Evolutionary conservation across 2,329 filamentous ascomycete genomes (phyloP), one percentile per base, ranked within the genome.

Genomic region (Aureobasidium sp.): DNA sequence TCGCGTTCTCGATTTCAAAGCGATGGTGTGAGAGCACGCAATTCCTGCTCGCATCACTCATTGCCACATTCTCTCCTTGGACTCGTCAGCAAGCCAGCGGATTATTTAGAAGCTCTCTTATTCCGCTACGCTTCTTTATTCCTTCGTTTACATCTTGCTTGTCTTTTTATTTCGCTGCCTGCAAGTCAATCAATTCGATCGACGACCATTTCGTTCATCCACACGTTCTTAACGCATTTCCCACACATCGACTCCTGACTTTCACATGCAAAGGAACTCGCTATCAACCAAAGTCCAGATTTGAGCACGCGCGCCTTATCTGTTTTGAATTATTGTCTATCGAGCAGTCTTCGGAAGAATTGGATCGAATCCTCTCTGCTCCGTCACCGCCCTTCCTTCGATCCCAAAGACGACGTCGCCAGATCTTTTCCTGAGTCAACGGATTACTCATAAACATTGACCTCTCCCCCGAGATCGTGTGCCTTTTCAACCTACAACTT

Each of bases 11-110:
- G 55, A 48, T 47, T 58, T 37, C 42, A 58, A 58, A 58, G 39
- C 55, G 57, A 51, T 60, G 57, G 57, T 60, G 57, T 41, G 29
- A 60, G 25, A 60, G 44, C 57, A 60, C 57, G 57, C 57, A 49
- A 60, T 60, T 49, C 17, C 7, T 20, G 29, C 45, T 39, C 56
- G 27, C 55, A 58, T 48, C 55, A 48, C 22, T 14, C 45, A 17
- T 14, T n/a, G 3, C 15, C n/a, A 15, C 27, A 45, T 57, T 15
- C 42, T 27, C 53, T 47, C 41, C 53, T 37, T n/a, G 1, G n/a
- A 42, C 25, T 48, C 42, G 55, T 58, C 39, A 58, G 42, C 55
- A n/a, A n/a, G 20, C 22, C 36, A 9, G 12, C 5, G 51, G 51
- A 60, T 2, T 60, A 60, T 22, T 49, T 60, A 60, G 44, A 49